Evolutionary conservation across 768 basidiomycete genomes (phyloP).

Genomic region (Podaxis pistillaris): DNA sequence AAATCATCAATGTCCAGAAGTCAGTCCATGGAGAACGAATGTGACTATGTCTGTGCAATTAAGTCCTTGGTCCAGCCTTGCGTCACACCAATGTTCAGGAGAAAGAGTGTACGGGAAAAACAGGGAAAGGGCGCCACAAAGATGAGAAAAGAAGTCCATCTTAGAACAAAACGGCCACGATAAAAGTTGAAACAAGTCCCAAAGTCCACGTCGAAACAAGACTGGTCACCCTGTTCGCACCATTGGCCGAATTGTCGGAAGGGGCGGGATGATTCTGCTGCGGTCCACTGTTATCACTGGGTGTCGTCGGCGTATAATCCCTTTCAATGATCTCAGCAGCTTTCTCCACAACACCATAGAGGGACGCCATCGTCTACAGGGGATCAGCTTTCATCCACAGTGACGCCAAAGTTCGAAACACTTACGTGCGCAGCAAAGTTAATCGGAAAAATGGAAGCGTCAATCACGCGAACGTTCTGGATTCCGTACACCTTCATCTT

Average conservation of each 20-base stretch:
- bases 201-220: neutral
- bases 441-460: slow-evolving; percentile 57
- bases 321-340: slow-evolving; percentile 23
- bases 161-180: neutral
- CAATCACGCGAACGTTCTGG: slow-evolving; percentile 55
- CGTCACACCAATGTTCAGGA: neutral
- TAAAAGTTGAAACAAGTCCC: neutral
- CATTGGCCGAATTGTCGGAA: neutral
- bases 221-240: neutral
- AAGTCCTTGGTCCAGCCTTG: neutral
- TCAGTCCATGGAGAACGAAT: neutral
- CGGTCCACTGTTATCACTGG: neutral
- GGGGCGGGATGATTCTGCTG: neutral
- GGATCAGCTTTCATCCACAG: neutral
- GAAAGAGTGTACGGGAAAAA: neutral
- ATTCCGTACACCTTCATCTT: slow-evolving; percentile 32
- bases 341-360: slow-evolving; percentile 26
- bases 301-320: slow-evolving; percentile 6
- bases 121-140: neutral
- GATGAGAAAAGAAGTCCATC: neutral
- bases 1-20: no score
- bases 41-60: neutral
- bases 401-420: neutral
- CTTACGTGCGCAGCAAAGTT: slow-evolving; percentile 30
- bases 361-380: slow-evolving; percentile 23